These are phyloP conservation scores for Elongisporangium prolatum DNA, from an alignment of 352 stramenopile species.

Conservation along the genomic window DNA sequence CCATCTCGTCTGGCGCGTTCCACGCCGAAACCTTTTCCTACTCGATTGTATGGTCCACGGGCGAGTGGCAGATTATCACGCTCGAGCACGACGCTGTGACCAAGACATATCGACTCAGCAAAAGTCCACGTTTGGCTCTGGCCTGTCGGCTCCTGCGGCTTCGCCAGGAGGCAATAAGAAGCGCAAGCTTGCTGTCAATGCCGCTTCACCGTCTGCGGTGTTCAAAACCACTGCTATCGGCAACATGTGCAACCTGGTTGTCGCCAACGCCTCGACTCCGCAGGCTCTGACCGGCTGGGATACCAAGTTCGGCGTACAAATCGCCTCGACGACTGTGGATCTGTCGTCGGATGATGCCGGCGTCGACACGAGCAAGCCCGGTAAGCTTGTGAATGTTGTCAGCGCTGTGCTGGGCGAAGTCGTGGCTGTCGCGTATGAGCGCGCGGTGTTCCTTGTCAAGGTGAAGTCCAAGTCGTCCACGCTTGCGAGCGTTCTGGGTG, in stretches of 20 bases:
- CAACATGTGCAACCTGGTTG: conserved; percentile 54
- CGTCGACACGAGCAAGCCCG: conserved; percentile 20
- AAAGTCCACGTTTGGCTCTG: conserved; percentile 28
- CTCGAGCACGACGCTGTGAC: conserved; percentile 45
- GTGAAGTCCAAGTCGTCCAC: conserved; percentile 72
- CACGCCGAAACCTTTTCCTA: conserved; percentile 69
- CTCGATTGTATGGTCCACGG: conserved; percentile 54
- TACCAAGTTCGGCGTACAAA: conserved; percentile 67
- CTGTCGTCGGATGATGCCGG: conserved; percentile 18
- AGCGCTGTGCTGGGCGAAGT: conserved; percentile 53
- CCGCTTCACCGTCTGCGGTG: conserved; percentile 4
- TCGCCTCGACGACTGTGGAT: conserved; percentile 47
- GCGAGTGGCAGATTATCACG: conserved; percentile 48
- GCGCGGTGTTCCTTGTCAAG: conserved; percentile 55
- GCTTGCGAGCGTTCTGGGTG: conserved; percentile 62
- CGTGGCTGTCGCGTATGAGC: conserved; percentile 58
- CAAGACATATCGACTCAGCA: conserved; percentile 29
- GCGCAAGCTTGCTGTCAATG: conserved; percentile 39
- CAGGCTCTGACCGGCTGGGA: conserved; percentile 57
- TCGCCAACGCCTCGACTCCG: conserved; percentile 25
- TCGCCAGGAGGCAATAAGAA: conserved; percentile 45
- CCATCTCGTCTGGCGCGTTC: conserved; percentile 46
- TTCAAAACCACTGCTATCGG: conserved; percentile 40
- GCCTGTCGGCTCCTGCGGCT: conserved; percentile 11
- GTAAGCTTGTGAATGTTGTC: conserved; percentile 41